Conservation (phyloP, 2,329 filamentous ascomycete genomes). For the Dactylellina parvicollis region DNA sequence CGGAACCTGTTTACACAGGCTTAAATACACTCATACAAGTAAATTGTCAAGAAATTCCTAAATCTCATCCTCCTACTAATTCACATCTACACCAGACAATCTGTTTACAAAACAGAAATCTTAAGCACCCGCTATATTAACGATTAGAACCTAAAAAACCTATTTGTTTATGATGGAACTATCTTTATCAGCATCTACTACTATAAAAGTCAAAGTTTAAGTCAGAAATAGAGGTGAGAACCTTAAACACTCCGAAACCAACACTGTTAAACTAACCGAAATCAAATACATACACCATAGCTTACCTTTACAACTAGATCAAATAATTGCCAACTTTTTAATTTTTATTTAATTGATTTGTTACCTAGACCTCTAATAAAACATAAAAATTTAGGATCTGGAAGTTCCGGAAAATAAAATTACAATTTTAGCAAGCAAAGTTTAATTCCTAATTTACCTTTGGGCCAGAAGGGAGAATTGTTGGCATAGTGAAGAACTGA, state of each 20-base stretch:
- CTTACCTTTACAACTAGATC: neutral
- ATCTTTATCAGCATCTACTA: constrained; percentile 8
- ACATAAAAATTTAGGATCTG: neutral
- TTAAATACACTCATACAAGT: too few relatives aligned
- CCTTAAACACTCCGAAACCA: neutral
- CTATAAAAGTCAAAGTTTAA: constrained; percentile 7
- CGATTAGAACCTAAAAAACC: neutral
- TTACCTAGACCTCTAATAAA: neutral
- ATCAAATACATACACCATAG: constrained; percentile 5
- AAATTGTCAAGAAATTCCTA: too few relatives aligned
- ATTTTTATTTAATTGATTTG: neutral
- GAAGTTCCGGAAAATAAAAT: neutral
- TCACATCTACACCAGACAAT: too few relatives aligned
- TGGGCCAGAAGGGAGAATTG: neutral
- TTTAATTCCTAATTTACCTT: neutral
- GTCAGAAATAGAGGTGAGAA: neutral
- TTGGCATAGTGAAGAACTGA: neutral
- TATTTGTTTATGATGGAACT: constrained; percentile 4
- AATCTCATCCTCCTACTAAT: too few relatives aligned
- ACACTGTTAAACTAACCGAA: neutral
- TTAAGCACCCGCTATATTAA: neutral
- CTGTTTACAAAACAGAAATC: neutral
- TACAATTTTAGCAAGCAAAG: neutral
- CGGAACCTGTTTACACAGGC: too few relatives aligned
- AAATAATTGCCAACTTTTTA: constrained; percentile 1